A percentile compares a stretch with the other conserved stretches of the same genome.
These are phyloP conservation scores for Kondoa malvinella DNA, from an alignment of 768 basidiomycete species.

Conservation along the genomic window DNA sequence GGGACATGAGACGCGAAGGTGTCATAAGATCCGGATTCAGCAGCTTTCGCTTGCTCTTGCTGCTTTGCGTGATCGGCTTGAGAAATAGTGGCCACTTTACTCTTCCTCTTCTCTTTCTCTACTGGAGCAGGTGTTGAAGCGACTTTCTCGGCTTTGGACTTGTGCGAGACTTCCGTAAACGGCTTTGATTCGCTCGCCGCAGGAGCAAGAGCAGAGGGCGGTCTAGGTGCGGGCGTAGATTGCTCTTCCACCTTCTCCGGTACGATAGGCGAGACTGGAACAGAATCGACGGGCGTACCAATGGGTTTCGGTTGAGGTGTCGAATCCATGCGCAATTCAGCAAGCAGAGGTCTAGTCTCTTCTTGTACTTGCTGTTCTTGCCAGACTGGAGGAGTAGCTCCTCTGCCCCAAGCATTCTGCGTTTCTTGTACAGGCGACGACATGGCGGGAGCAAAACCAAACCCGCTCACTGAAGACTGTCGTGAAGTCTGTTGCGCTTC, in stretches of 20 bases:
- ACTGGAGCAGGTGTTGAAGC: neutral
- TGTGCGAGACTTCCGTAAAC: neutral
- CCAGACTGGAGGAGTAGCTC: neutral
- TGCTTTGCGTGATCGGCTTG: neutral
- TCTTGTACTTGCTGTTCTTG: neutral
- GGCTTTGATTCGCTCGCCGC: neutral
- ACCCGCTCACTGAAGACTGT: neutral
- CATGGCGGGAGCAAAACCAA: neutral
- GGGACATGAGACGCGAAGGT: neutral
- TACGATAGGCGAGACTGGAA: neutral
- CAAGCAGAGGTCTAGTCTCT: neutral
- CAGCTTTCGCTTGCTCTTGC: neutral
- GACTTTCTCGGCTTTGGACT: neutral
- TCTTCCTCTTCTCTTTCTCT: neutral
- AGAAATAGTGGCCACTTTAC: neutral
- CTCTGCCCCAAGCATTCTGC: neutral
- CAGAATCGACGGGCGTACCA: conserved; percentile 2
- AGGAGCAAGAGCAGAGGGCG: neutral
- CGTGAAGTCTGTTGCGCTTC: neutral
- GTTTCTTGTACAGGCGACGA: neutral
- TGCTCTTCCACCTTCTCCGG: neutral
- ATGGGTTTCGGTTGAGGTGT: conserved; percentile 2
- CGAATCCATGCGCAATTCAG: neutral
- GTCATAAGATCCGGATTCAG: neutral
- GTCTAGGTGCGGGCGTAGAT: neutral